Base-by-base conservation (phyloP, 2,329 filamentous ascomycete genomes). In the Pyrenophora graminea region DNA sequence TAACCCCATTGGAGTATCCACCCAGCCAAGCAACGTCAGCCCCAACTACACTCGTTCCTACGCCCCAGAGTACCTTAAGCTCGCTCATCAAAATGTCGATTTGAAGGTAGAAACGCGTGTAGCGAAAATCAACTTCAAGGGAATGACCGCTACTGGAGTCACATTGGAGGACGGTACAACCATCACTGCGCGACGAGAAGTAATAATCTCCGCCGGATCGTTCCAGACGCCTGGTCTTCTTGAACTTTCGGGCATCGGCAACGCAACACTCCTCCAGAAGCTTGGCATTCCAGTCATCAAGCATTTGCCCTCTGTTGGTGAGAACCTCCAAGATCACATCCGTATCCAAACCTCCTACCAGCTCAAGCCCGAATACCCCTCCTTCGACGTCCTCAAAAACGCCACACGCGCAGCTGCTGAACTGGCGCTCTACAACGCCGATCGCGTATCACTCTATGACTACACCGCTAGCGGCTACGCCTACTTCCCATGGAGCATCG, bases 1-100 rank as follows among this genome's bases (percentile, higher is more conserved):
- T 1, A 75, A 79, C 40, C 77, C 77, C 12, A 63, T 81, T 3
- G 82, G 82, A 6, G 78, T 78, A 6, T 79, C 77, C 67, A 77
- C 74, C 30, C 78, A 80, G 51, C 74, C 81, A 8, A 79, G 74
- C 55, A 80, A 76, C 49, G 76, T 84, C 32, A 73, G 75, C 8
- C 72, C 70, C 4, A 74, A 76, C 34, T 81, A 79, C 56, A 76
- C 70, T 17, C 73, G 82, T 30, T 82, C 78, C 2, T 83, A 81
- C 62, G 71, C 73, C 19, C 77, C 74, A 37, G 73, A 72, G 2
- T 82, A 82, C 51, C 65, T 78, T 0, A 67, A 74, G 3, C 60
- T 74, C n/a, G 71, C 73, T 0, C 68, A 72, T 0, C 19, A 67
- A 1, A 83, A 82, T 39, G 69, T 83, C 31, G 48, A 66, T n/a